Conservation (phyloP, 305 asterid species). For the Fraxinus greggii region DNA sequence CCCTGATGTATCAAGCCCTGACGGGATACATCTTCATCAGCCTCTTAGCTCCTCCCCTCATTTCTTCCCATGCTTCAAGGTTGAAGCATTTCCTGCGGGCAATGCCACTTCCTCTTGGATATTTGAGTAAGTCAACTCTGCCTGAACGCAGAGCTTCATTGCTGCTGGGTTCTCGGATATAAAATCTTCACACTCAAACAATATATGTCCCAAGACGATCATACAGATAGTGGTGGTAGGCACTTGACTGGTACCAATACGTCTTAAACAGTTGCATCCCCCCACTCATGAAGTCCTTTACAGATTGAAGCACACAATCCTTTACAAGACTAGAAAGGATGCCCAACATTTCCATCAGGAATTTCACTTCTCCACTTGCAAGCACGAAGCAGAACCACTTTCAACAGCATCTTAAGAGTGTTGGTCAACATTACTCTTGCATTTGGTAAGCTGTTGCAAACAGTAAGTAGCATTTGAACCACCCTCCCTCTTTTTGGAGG, state of each 20-base stretch:
- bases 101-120: conserved; percentile 59
- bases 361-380: conserved; percentile 97
- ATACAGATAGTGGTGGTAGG: conserved; percentile 54
- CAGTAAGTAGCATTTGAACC: conserved; percentile 62
- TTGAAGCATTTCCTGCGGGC: conserved; percentile 72
- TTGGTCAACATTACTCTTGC: conserved; percentile 67
- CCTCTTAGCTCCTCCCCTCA: conserved; percentile 75
- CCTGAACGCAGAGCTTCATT: conserved; percentile 96
- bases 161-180: conserved; percentile 79
- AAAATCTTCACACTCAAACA: conserved; percentile 53
- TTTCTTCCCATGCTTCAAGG: conserved; percentile 67
- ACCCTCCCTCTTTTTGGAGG: conserved; percentile 82
- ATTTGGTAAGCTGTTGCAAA: conserved; percentile 64
- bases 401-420: conserved; percentile 84
- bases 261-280: conserved; percentile 66
- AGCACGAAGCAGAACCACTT: conserved; percentile 72
- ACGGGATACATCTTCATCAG: conserved; percentile 69
- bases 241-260: conserved; percentile 62
- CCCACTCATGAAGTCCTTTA: conserved; percentile 83
- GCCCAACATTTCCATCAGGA: conserved; percentile 77
- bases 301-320: conserved; percentile 67
- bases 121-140: conserved; percentile 76
- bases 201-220: conserved; percentile 87
- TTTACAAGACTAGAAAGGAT: conserved; percentile 85
- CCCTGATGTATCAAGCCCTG: conserved; percentile 59